Evolutionary conservation across 176 grass and related monocot genomes (phyloP).

Genomic region (Carex littledalei): DNA sequence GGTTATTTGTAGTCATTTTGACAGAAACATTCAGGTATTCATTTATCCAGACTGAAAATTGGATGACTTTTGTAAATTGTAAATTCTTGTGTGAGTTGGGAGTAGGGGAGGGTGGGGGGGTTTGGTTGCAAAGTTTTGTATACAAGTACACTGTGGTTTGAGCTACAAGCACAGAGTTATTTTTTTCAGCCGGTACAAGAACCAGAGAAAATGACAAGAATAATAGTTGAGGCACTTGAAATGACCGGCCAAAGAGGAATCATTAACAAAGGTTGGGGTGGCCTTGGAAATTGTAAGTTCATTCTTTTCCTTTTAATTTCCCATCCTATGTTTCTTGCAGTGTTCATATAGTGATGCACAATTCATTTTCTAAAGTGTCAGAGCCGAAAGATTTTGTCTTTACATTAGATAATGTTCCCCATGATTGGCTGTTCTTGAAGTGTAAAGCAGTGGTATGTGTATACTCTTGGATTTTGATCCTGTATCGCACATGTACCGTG

Average conservation of each 20-base stretch:
- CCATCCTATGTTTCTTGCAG: conserved; percentile 8
- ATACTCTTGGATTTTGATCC: neutral
- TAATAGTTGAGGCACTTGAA: conserved; percentile 76
- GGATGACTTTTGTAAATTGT: neutral
- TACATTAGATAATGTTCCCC: conserved; percentile 85
- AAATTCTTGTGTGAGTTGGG: neutral
- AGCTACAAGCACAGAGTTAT: neutral
- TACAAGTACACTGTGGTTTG: neutral
- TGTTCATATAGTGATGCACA: conserved; percentile 6
- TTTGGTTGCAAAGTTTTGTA: neutral
- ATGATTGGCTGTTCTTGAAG: conserved; percentile 95
- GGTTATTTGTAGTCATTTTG: neutral
- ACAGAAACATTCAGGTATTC: neutral
- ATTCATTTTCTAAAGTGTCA: conserved; percentile 47
- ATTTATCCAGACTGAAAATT: neutral
- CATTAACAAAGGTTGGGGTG: conserved; percentile 97
- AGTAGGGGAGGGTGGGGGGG: neutral
- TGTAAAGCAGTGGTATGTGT: conserved; percentile 80
- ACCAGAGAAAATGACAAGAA: conserved; percentile 79
- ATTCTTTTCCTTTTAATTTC: neutral
- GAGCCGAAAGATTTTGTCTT: conserved; percentile 81
- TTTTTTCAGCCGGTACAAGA: conserved; percentile 84
- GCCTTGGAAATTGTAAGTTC: conserved; percentile 92
- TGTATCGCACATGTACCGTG: neutral
- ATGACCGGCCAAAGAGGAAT: conserved; percentile 82